These are phyloP conservation scores for Croton setiger DNA, from an alignment of 441 rosid genomes.

Conservation along the genomic window DNA sequence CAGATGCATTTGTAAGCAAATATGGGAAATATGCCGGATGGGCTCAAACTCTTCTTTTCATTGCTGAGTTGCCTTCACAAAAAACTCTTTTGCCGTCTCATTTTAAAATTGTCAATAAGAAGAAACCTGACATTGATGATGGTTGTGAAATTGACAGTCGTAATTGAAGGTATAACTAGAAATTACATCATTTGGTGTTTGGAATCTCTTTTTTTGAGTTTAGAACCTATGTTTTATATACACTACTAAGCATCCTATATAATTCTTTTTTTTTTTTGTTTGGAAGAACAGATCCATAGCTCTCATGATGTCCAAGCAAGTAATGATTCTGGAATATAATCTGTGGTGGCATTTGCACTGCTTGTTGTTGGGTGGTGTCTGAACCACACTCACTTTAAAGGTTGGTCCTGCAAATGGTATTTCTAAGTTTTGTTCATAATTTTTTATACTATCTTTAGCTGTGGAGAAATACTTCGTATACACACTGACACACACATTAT, in stretches of 20 bases:
- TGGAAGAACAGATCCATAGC: conserved; percentile 1
- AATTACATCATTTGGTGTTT: neutral
- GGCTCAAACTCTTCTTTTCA: conserved; percentile 90
- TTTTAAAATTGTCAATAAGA: conserved; percentile 30
- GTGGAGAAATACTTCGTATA: neutral
- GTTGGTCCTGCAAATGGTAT: conserved; percentile 12
- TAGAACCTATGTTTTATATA: neutral
- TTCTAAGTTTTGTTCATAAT: neutral
- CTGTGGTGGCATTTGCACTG: neutral
- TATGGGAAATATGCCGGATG: conserved; percentile 94
- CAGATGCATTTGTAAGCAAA: conserved; percentile 84
- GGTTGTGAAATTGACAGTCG: conserved; percentile 16
- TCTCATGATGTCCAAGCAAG: conserved; percentile 11
- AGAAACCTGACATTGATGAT: conserved; percentile 28
- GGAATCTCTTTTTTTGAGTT: neutral
- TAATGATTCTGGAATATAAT: conserved; percentile 9
- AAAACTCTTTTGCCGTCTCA: conserved; percentile 57
- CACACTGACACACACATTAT: neutral
- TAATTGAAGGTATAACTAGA: conserved; percentile 8
- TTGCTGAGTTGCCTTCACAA: conserved; percentile 86
- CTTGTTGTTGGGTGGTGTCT: conserved; percentile 4
- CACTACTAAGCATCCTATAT: neutral
- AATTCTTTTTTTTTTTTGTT: neutral
- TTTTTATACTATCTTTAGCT: neutral
- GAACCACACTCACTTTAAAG: neutral